phyloP scores from a whole-genome alignment of 192 early-diverging fungal species.

The Linderina pennispora region DNA sequence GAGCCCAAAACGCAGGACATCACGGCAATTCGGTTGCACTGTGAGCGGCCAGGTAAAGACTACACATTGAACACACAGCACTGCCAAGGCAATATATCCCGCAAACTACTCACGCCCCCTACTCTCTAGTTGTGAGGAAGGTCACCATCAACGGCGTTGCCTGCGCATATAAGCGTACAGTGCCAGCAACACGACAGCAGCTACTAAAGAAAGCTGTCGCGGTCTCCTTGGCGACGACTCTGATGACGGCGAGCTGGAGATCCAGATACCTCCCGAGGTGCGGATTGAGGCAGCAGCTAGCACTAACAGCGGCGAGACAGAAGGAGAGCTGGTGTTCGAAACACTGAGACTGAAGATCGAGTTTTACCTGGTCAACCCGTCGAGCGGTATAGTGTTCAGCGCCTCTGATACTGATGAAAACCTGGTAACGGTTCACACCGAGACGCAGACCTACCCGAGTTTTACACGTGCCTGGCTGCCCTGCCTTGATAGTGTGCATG shows the following conservation, averaged over 20 bases:
- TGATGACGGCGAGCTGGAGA: slow-evolving; percentile 21
- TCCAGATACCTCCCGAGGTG: slow-evolving; percentile 12
- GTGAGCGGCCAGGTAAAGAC: slow-evolving; percentile 41
- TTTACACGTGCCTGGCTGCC: slow-evolving; percentile 71
- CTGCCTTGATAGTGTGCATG: slow-evolving; percentile 62
- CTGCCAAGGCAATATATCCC: too few relatives aligned
- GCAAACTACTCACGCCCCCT: too few relatives aligned
- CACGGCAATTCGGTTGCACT: slow-evolving; percentile 22
- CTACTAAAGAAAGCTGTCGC: slow-evolving; percentile 19
- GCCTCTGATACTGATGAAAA: background rate
- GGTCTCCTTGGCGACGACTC: background rate
- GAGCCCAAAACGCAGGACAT: slow-evolving; percentile 15
- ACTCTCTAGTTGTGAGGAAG: slow-evolving; percentile 25
- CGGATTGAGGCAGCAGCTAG: background rate
- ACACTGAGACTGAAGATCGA: slow-evolving; percentile 29
- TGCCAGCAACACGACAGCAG: slow-evolving; percentile 14
- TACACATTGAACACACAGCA: background rate
- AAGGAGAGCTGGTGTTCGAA: background rate
- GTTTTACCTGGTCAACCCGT: slow-evolving; percentile 31
- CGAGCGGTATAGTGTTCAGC: slow-evolving; percentile 26
- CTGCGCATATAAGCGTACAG: slow-evolving; percentile 15
- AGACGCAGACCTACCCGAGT: slow-evolving; percentile 60
- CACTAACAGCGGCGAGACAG: background rate
- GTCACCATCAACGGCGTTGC: slow-evolving; percentile 18
- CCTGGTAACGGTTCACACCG: slow-evolving; percentile 50